Conservation (phyloP, 2,329 filamentous ascomycete species). For the Ceratocystis harringtonii region DNA sequence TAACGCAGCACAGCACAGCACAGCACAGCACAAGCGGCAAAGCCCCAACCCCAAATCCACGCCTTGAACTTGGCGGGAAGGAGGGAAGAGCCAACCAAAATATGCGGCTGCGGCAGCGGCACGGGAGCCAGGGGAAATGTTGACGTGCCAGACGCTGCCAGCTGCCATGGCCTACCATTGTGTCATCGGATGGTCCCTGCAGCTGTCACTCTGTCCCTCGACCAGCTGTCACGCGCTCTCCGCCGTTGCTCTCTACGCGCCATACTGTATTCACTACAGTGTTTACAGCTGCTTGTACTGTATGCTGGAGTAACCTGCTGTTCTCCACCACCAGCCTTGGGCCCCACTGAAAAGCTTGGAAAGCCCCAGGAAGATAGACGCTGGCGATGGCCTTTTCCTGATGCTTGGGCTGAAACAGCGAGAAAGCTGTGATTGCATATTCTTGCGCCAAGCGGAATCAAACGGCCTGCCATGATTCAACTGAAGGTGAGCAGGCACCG, state of each 20-base stretch:
- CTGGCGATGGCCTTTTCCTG: conserved; percentile 3
- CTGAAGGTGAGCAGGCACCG: conserved; percentile 47
- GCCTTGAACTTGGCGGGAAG: not conserved
- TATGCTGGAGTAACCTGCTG: no score
- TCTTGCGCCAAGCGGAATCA: not conserved
- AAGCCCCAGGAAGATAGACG: not conserved
- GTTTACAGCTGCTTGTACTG: rapidly evolving
- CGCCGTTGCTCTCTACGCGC: no score
- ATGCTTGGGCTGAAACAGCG: not conserved
- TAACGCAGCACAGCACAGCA: not conserved
- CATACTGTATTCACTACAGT: no score
- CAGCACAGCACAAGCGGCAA: not conserved
- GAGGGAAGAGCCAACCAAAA: not conserved
- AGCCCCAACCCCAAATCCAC: no score
- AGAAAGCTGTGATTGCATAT: not conserved
- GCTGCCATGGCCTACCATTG: not conserved
- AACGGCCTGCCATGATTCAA: conserved; percentile 62
- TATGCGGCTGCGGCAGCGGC: not conserved
- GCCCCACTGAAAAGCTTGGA: conserved; percentile 7
- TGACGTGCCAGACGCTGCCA: not conserved
- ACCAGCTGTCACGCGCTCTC: not conserved
- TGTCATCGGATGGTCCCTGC: not conserved
- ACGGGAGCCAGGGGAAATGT: not conserved
- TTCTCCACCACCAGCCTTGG: not conserved
- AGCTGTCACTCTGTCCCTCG: not conserved